Conservation (phyloP, 176 grass and related monocot genomes). For the Chrysopogon serrulatus region DNA sequence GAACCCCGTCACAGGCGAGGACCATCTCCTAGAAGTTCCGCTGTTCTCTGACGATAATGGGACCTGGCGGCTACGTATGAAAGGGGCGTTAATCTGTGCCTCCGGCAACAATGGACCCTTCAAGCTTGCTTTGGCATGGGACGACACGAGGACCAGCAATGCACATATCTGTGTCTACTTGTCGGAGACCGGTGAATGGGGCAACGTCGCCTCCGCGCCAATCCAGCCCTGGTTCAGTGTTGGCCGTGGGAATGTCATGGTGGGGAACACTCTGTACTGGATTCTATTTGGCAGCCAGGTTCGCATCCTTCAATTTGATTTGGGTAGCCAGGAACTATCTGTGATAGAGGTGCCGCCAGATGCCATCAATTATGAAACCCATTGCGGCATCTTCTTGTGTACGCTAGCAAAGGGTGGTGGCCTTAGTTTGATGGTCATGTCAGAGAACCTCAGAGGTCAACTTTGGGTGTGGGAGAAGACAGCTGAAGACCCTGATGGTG, state of each 20-base stretch:
- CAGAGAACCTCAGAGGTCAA: no score
- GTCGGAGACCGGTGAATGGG: background rate
- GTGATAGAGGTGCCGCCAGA: background rate
- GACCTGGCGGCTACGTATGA: background rate
- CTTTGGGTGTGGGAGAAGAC: background rate
- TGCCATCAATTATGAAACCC: no score
- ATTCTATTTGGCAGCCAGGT: background rate
- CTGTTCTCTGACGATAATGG: background rate
- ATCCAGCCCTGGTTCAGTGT: background rate
- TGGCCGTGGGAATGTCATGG: background rate
- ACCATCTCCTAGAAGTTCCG: background rate
- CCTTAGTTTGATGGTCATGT: background rate
- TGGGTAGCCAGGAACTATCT: background rate
- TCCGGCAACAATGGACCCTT: background rate
- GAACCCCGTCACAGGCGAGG: constrained; percentile 2
- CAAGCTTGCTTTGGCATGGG: background rate
- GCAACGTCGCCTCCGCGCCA: background rate
- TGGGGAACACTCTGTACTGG: background rate
- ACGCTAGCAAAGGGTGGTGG: no score
- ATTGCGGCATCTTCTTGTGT: no score
- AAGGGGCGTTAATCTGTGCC: background rate
- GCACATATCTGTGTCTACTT: background rate
- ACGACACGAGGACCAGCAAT: no score
- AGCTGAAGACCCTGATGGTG: background rate
- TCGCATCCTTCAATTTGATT: background rate